A percentile compares a stretch with the other conserved stretches of the same genome.
Conservation (phyloP, 768 basidiomycete species). For the Rhodosporidiobolus odoratus region DNA sequence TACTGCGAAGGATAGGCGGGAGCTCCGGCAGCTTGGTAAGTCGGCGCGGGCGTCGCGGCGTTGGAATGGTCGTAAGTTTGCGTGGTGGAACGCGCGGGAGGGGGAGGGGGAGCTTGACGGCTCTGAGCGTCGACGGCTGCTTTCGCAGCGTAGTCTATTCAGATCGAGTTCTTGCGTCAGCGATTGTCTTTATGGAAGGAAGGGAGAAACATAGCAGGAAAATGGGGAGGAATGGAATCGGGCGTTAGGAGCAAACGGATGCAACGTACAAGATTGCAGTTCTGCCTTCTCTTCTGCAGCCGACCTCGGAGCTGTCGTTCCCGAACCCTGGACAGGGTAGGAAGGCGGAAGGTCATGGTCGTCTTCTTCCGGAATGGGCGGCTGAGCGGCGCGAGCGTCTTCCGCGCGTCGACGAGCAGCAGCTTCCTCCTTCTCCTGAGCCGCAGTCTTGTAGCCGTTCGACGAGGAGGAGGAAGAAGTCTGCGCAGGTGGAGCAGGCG, state of each 20-base stretch:
- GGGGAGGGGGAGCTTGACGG: background rate
- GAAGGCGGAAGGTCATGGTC: conserved; percentile 22
- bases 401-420: conserved; percentile 5
- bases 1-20: background rate
- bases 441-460: conserved; percentile 15
- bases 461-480: background rate
- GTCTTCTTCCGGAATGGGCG: background rate
- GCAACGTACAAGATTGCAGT: conserved; percentile 3
- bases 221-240: no score
- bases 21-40: background rate
- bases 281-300: conserved; percentile 31
- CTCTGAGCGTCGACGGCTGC: conserved; percentile 18
- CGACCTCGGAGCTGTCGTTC: background rate
- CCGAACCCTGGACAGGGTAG: conserved; percentile 6
- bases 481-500: background rate
- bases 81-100: background rate
- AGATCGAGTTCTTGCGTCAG: background rate
- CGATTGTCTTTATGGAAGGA: background rate
- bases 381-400: conserved; percentile 11
- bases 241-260: no score
- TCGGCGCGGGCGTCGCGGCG: background rate
- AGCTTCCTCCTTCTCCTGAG: conserved; percentile 26
- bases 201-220: no score
- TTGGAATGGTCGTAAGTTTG: background rate
- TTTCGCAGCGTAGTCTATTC: conserved; percentile 17